These are phyloP conservation scores for Orbilia javanica DNA, from an alignment of 2,329 filamentous ascomycete species.

Conservation along the genomic window DNA sequence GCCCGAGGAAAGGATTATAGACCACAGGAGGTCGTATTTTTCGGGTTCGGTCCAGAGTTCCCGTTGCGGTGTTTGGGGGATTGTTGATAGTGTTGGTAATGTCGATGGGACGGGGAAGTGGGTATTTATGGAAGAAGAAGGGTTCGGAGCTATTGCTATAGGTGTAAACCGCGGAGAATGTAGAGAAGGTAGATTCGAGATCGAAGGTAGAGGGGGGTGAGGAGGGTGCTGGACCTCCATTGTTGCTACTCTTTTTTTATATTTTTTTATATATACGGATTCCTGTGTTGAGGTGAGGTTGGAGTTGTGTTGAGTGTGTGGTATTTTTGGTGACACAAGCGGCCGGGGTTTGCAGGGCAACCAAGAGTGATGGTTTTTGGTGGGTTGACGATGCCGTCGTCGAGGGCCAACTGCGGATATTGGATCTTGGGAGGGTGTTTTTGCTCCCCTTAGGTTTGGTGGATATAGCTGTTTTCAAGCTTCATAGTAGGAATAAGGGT, in stretches of 20 bases:
- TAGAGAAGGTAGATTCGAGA: not conserved
- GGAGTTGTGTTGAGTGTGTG: constrained; percentile 25
- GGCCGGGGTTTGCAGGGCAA: not conserved
- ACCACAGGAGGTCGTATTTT: constrained; percentile 52
- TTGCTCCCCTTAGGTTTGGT: too few species aligned
- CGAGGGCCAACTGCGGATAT: too few species aligned
- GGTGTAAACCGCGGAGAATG: constrained; percentile 18
- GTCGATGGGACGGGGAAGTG: not conserved
- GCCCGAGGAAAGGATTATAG: constrained; percentile 37
- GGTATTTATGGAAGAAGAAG: not conserved
- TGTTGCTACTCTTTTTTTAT: not conserved
- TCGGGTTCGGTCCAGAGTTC: constrained; percentile 49
- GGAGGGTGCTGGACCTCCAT: constrained; percentile 7
- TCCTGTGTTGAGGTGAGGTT: constrained; percentile 6
- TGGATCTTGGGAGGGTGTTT: too few species aligned
- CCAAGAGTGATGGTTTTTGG: too few species aligned
- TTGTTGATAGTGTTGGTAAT: not conserved
- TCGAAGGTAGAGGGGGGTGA: not conserved
- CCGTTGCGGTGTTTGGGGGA: not conserved
- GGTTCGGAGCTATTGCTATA: constrained; percentile 39
- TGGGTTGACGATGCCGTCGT: too few species aligned
- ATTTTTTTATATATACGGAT: too few species aligned
- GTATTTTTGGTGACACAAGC: constrained; percentile 36
- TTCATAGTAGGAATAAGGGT: not conserved
- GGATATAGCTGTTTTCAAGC: not conserved